phyloP scores from a whole-genome alignment of 768 basidiomycete genomes.

The Mycena sanguinolenta region DNA sequence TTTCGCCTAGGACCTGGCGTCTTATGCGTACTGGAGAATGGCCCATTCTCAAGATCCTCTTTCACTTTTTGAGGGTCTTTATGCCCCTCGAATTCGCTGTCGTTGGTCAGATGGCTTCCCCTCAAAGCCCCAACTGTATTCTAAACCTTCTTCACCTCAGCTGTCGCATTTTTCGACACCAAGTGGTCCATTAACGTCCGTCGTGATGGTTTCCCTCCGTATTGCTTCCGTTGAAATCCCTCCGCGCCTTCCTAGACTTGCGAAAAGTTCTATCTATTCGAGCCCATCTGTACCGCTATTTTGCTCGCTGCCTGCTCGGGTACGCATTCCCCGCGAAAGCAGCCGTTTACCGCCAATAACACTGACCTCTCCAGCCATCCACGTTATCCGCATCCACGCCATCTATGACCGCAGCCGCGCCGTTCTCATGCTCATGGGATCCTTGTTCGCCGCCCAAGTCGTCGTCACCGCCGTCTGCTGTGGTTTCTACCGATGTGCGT shows the following conservation, averaged over 20 bases:
- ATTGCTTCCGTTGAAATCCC: constrained; percentile 8
- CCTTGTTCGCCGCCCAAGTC: constrained; percentile 75
- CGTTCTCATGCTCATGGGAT: constrained; percentile 68
- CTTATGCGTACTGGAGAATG: constrained; percentile 75
- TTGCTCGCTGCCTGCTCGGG: constrained; percentile 81
- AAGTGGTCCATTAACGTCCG: constrained; percentile 69
- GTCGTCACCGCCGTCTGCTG: constrained; percentile 81
- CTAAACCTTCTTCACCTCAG: constrained; percentile 49
- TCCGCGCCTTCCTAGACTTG: constrained; percentile 60
- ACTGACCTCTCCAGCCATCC: constrained; percentile 60
- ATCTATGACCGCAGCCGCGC: constrained; percentile 77
- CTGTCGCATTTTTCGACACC: constrained; percentile 88
- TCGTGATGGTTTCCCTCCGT: constrained; percentile 22
- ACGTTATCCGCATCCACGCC: constrained; percentile 84
- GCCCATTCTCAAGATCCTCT: constrained; percentile 84
- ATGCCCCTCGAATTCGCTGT: constrained; percentile 86
- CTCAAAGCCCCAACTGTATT: background rate
- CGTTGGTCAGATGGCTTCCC: constrained; percentile 63
- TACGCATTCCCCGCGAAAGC: constrained; percentile 42
- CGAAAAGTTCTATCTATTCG: constrained; percentile 82
- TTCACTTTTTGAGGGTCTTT: constrained; percentile 79
- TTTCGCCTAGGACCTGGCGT: constrained; percentile 83
- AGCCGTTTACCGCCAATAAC: constrained; percentile 12
- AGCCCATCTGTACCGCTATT: constrained; percentile 87
- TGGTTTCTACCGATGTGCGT: constrained; percentile 82